These are phyloP conservation scores for Lenzites betulinus DNA, from an alignment of 768 basidiomycete species.

Conservation along the genomic window DNA sequence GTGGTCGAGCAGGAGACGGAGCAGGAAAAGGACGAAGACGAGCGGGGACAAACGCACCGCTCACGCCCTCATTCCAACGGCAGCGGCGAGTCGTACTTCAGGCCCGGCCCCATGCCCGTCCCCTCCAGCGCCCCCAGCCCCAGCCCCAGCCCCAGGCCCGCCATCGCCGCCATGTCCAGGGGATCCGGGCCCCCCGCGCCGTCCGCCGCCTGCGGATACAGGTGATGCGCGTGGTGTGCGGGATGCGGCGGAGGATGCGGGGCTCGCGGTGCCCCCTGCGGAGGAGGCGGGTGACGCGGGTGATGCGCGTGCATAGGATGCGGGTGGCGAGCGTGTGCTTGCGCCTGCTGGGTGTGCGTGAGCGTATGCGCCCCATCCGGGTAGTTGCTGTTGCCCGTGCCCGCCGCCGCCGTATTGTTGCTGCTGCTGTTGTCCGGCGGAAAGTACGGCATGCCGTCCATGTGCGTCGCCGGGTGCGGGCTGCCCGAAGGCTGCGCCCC, in stretches of 20 bases:
- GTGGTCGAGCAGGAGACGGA: too few relatives aligned
- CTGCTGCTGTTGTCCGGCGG: slow-evolving; percentile 24
- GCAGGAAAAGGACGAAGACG: background rate
- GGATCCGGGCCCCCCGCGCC: slow-evolving; percentile 20
- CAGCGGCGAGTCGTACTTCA: slow-evolving; percentile 34
- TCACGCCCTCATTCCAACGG: slow-evolving; percentile 35
- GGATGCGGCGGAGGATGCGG: slow-evolving; percentile 16
- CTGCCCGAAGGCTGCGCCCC: slow-evolving; percentile 24
- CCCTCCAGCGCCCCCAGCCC: slow-evolving; percentile 20
- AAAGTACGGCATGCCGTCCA: slow-evolving; percentile 32
- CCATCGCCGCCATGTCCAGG: slow-evolving; percentile 27
- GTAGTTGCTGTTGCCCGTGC: slow-evolving; percentile 27
- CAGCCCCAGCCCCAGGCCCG: slow-evolving; percentile 15
- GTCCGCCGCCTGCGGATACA: slow-evolving; percentile 14
- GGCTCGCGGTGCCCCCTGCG: background rate
- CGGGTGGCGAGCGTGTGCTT: slow-evolving; percentile 28
- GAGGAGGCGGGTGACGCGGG: slow-evolving; percentile 19
- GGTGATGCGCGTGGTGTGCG: slow-evolving; percentile 15
- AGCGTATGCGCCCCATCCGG: slow-evolving; percentile 36
- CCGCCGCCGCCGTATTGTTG: too few relatives aligned
- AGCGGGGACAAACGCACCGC: background rate
- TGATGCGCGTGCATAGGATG: slow-evolving; percentile 21
- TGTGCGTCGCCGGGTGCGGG: slow-evolving; percentile 31
- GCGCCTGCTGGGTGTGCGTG: too few relatives aligned
- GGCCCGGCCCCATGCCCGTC: slow-evolving; percentile 24